A percentile compares a stretch with the other conserved stretches of the same genome.
phyloP scores from a whole-genome alignment of 441 rosid species.

The Gossypium trilobum region DNA sequence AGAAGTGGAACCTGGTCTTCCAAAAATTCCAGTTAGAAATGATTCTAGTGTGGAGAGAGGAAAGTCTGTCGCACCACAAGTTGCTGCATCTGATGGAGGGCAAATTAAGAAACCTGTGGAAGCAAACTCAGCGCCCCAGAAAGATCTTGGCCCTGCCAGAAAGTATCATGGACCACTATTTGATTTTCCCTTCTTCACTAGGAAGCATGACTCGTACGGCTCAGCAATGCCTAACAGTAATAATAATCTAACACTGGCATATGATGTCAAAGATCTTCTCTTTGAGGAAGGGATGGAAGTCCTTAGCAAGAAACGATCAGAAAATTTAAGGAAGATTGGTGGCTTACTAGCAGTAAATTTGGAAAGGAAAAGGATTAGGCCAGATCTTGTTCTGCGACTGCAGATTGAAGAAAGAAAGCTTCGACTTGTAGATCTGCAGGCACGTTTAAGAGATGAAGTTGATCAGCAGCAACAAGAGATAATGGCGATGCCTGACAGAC shows the following conservation, averaged over 20 bases:
- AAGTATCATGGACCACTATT: constrained; percentile 97
- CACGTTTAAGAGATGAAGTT: constrained; percentile 88
- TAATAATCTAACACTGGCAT: constrained; percentile 78
- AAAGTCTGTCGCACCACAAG: constrained; percentile 52
- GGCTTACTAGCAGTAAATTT: constrained; percentile 75
- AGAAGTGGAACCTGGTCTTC: constrained; percentile 55
- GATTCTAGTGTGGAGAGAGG: constrained; percentile 69
- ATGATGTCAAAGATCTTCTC: constrained; percentile 88
- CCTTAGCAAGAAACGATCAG: constrained; percentile 63
- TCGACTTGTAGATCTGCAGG: constrained; percentile 65
- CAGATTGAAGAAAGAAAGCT: constrained; percentile 98
- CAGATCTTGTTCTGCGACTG: constrained; percentile 94
- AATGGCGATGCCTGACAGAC: constrained; percentile 99
- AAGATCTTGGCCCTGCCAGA: constrained; percentile 69
- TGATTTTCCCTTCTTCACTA: constrained; percentile 97
- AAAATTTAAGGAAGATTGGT: constrained; percentile 77
- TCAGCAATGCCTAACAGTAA: constrained; percentile 62
- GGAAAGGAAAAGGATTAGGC: constrained; percentile 96
- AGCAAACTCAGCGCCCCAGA: constrained; percentile 46
- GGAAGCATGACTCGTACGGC: constrained; percentile 86
- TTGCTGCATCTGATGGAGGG: constrained; percentile 44
- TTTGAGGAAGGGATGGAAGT: constrained; percentile 86
- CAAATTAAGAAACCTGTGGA: constrained; percentile 68
- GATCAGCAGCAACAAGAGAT: constrained; percentile 97
- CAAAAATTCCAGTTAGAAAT: constrained; percentile 44